Percentiles rank a stretch among this genome's conserved stretches.
Conservation (phyloP, 352 stramenopile genomes). For the Pythium rhizo-oryzae region DNA sequence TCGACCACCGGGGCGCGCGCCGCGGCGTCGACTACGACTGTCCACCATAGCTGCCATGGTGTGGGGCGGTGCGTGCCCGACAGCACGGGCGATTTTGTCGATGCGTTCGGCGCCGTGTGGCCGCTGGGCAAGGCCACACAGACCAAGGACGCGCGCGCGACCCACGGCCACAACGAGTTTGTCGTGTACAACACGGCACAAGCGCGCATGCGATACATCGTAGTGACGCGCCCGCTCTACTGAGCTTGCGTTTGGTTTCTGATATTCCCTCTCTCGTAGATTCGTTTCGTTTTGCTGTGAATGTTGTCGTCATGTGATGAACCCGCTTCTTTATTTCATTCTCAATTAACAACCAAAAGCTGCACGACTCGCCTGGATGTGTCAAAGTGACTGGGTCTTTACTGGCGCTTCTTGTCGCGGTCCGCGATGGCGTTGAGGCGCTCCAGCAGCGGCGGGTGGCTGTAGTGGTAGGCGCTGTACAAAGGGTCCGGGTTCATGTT, state of each 20-base stretch:
- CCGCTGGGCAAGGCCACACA: constrained; percentile 64
- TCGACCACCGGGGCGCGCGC: neutral
- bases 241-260: constrained; percentile 14
- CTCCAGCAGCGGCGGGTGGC: constrained; percentile 96
- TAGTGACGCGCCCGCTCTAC: constrained; percentile 32
- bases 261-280: neutral
- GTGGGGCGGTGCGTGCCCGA: constrained; percentile 65
- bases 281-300: constrained; percentile 5
- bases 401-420: constrained; percentile 65
- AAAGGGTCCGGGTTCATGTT: constrained; percentile 96
- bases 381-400: neutral
- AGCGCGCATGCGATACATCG: constrained; percentile 82
- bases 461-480: constrained; percentile 98
- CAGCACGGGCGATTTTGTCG: constrained; percentile 49
- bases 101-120: constrained; percentile 61
- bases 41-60: constrained; percentile 69
- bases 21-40: constrained; percentile 3
- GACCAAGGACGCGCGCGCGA: constrained; percentile 48
- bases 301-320: neutral
- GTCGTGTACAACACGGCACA: constrained; percentile 86
- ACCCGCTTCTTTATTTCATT: neutral
- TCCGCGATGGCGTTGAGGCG: constrained; percentile 92
- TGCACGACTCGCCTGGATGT: neutral
- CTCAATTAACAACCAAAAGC: neutral
- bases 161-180: constrained; percentile 80